Base-by-base conservation (phyloP, 164 flowering plant species). In the Santalum album region DNA sequence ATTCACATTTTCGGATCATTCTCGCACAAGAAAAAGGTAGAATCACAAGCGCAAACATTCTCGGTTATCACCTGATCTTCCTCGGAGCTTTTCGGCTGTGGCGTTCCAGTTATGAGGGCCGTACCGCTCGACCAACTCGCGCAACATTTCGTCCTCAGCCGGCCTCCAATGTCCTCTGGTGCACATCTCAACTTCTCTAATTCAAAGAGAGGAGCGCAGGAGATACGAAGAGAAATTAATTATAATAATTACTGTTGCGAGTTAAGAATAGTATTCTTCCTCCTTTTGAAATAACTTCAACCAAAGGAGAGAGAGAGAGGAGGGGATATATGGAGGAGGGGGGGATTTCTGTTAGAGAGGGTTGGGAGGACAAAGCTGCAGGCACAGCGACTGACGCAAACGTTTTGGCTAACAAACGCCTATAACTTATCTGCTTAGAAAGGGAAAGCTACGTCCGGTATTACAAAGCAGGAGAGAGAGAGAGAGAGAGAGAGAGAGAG, bases 41-140 rank as follows among this genome's bases (percentile, higher is more conserved):
- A 29, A 29, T 4, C 34, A 29, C 6, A 9, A 29, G 34, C 6
- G 34, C 9, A 3, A 29, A 29, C 9, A 3, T 3, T 29, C n/a
- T 3, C 4, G 9, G 34, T 29, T 29, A 4, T 39, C 29, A 83
- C 90, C 90, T 74, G 91, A 84, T 84, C 91, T 74, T 62, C 91
- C 87, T 64, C 71, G 81, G 40, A 84, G 85, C 70, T 78, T 79
- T 63, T 81, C 78, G 11, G 91, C 91, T 60, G 81, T 84, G 67
- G 83, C 78, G 75, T 81, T 84, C 87, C 91, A 84, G 52, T 81
- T 84, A 66, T 84, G 91, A 47, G 91, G 87, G 6, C 91, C 91
- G 52, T 77, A 75, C 7, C 62, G 67, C 21, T 78, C 75, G 15
- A 84, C 87, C 27, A 84, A 53, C 66, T 84, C 87, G 52, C 72